Conservation (phyloP, 257 asterid genomes). For the Gentiana macrophylla region DNA sequence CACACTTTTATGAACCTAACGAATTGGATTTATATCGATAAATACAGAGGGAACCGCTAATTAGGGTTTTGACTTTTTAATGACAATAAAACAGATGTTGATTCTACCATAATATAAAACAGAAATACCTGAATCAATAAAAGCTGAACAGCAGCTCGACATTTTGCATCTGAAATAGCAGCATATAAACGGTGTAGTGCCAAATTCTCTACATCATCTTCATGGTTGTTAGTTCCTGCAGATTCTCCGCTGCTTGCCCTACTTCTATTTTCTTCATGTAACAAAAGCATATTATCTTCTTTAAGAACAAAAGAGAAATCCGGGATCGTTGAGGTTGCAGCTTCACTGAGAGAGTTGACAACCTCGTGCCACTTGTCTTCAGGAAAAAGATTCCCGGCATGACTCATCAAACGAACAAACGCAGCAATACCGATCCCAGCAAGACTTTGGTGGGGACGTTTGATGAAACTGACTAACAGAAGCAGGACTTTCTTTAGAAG, state of each 20-base stretch:
- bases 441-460: slow-evolving; percentile 97
- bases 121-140: slow-evolving; percentile 74
- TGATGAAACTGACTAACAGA: slow-evolving; percentile 81
- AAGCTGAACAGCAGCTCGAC: slow-evolving; percentile 96
- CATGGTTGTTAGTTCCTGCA: slow-evolving; percentile 30
- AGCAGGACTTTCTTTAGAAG: slow-evolving; percentile 74
- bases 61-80: too few relatives aligned
- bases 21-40: too few relatives aligned
- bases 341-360: slow-evolving; percentile 82
- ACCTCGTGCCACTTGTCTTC: slow-evolving; percentile 95
- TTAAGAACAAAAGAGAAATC: slow-evolving; percentile 71
- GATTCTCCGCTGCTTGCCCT: slow-evolving; percentile 45
- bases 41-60: too few relatives aligned
- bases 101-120: too few relatives aligned
- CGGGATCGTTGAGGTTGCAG: slow-evolving; percentile 65
- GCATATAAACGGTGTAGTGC: slow-evolving; percentile 52
- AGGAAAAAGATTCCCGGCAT: slow-evolving; percentile 82
- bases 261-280: slow-evolving; percentile 35
- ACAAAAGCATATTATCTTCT: slow-evolving; percentile 40
- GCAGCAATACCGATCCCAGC: slow-evolving; percentile 99
- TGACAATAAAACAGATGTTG: too few relatives aligned
- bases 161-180: slow-evolving; percentile 72
- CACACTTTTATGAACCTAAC: not conserved
- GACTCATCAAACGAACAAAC: slow-evolving; percentile 96
- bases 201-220: slow-evolving; percentile 47